phyloP scores from a whole-genome alignment of 139 green algal genomes.

The Chlamydomonas sp. region DNA sequence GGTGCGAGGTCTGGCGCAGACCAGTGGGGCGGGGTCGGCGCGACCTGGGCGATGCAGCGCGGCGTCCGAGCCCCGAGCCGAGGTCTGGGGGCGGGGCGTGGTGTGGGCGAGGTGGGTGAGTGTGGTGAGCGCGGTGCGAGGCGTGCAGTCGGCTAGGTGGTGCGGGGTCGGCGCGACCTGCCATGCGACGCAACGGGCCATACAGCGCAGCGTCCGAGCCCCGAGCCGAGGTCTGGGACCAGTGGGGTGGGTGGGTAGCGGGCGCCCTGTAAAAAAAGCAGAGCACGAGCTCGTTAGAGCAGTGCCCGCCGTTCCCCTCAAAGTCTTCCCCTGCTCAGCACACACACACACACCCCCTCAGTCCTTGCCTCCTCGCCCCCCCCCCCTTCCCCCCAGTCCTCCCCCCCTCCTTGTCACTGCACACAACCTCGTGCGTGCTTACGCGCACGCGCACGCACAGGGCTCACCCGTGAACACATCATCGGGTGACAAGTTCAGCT shows the following conservation, averaged over 20 bases:
- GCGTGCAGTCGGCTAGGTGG: too few relatives aligned
- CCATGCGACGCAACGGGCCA: too few relatives aligned
- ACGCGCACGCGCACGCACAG: background rate
- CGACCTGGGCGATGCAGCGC: conserved; percentile 20
- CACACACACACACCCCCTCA: background rate
- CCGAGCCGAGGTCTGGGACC: conserved; percentile 34
- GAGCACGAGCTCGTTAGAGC: too few relatives aligned
- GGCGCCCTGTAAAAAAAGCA: too few relatives aligned
- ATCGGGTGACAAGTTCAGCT: conserved; percentile 8
- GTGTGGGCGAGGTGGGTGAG: background rate
- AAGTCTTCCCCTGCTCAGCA: too few relatives aligned
- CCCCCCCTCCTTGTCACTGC: background rate
- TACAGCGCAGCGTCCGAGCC: conserved; percentile 24
- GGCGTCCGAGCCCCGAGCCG: conserved; percentile 33
- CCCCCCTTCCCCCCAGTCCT: background rate
- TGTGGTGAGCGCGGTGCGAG: background rate
- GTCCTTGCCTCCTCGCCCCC: background rate
- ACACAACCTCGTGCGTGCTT: background rate
- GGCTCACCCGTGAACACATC: conserved; percentile 11
- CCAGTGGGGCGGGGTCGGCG: too few relatives aligned
- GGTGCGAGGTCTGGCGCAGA: too few relatives aligned
- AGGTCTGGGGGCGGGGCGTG: conserved; percentile 27
- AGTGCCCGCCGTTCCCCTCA: too few relatives aligned
- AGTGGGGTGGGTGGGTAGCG: conserved; percentile 10
- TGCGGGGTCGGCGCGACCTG: conserved; percentile 23